phyloP scores from a whole-genome alignment of 1,284 basidiomycete species.

The Marasmius fiardii region DNA sequence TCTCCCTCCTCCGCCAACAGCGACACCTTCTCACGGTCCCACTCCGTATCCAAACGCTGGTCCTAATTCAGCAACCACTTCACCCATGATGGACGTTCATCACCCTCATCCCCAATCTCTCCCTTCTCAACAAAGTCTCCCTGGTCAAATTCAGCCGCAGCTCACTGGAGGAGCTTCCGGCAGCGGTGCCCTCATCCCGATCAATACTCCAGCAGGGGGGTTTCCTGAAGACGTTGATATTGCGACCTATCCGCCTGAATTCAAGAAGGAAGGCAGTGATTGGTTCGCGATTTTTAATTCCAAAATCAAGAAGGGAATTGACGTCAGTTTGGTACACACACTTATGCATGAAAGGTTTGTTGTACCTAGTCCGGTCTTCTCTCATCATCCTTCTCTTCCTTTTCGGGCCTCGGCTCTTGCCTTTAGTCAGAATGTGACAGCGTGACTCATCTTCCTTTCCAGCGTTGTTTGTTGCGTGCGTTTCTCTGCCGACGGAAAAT shows the following conservation, averaged over 20 bases:
- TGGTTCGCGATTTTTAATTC: conserved; percentile 90
- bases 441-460: conserved; percentile 8
- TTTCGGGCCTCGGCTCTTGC: not conserved
- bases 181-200: conserved; percentile 11
- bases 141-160: not conserved
- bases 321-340: conserved; percentile 80
- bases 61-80: conserved; percentile 15
- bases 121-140: not conserved
- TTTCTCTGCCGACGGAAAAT: conserved; percentile 80
- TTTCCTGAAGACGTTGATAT: conserved; percentile 49
- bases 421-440: not conserved
- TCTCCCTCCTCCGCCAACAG: conserved; percentile 30
- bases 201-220: conserved; percentile 21
- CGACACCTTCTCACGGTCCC: conserved; percentile 17
- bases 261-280: conserved; percentile 79
- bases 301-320: conserved; percentile 68
- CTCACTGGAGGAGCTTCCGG: not conserved
- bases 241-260: conserved; percentile 43
- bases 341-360: conserved; percentile 77
- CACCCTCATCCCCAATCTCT: conserved; percentile 1
- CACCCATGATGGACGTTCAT: conserved; percentile 12
- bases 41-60: conserved; percentile 29
- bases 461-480: conserved; percentile 82
- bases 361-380: conserved; percentile 1
- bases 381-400: not conserved